A percentile compares a stretch with the other conserved stretches of the same genome.
phyloP scores from a whole-genome alignment of 495 filamentous ascomycete species.

The Rostrohypoxylon terebratum region DNA sequence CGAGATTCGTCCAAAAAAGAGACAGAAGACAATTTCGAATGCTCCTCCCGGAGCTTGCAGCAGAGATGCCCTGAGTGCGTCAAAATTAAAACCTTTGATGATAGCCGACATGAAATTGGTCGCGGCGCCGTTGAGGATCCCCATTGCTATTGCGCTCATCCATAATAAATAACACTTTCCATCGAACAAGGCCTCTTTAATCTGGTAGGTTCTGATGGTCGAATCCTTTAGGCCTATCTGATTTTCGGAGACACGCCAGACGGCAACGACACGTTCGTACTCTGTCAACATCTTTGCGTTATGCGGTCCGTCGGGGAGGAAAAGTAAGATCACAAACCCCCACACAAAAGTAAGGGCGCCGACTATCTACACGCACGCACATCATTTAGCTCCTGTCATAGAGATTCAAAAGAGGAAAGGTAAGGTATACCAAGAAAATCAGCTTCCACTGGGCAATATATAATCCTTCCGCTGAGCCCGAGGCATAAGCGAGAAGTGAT shows the following conservation, averaged over 20 bases:
- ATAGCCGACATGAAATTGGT: conserved; percentile 61
- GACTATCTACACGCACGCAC: conserved; percentile 46
- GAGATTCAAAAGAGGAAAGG: background rate
- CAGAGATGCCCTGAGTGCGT: conserved; percentile 53
- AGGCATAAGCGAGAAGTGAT: conserved; percentile 40
- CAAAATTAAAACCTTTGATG: conserved; percentile 57
- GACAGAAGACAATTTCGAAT: conserved; percentile 53
- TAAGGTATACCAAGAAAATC: conserved; percentile 36
- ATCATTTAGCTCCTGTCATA: conserved; percentile 3
- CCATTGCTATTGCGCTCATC: conserved; percentile 54
- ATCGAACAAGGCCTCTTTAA: conserved; percentile 56
- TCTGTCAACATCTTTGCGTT: conserved; percentile 44
- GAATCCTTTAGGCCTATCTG: conserved; percentile 46
- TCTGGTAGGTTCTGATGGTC: conserved; percentile 54
- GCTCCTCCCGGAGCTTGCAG: conserved; percentile 61
- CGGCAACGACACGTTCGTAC: conserved; percentile 44
- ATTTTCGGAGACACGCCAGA: conserved; percentile 47
- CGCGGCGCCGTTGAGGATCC: conserved; percentile 60
- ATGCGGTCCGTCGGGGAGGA: conserved; percentile 49
- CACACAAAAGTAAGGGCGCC: conserved; percentile 62
- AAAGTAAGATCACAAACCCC: conserved; percentile 52
- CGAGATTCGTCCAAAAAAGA: conserved; percentile 55
- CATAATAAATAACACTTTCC: conserved; percentile 54
- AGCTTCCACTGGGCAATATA: conserved; percentile 45
- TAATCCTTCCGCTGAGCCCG: conserved; percentile 38